Percentiles rank a stretch among this genome's conserved stretches.
Conservation (phyloP, 2,329 filamentous ascomycete genomes). For the Tolypocladium endophyticum region DNA sequence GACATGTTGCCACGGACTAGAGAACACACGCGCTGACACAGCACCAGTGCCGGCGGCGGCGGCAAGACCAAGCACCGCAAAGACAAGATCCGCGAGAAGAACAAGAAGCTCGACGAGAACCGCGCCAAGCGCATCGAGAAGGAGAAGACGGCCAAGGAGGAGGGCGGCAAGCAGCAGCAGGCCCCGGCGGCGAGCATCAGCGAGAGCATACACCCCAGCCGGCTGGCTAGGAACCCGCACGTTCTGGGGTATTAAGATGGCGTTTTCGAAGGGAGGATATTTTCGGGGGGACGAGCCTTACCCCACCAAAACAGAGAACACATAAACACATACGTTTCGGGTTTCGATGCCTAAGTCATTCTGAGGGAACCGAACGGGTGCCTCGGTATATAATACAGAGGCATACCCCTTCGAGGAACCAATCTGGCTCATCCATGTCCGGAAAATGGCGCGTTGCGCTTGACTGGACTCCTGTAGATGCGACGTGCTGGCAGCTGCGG, state of each 20-base stretch:
- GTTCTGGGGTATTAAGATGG: slow-evolving; percentile 2
- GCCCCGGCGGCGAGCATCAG: slow-evolving; percentile 7
- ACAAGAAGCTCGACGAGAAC: slow-evolving; percentile 69
- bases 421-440: not conserved
- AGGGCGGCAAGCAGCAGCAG: slow-evolving; percentile 13
- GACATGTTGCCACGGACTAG: too few relatives aligned
- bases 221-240: slow-evolving; percentile 21
- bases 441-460: not conserved
- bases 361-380: too few relatives aligned
- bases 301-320: not conserved
- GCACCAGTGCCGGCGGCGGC: slow-evolving; percentile 68
- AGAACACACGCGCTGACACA: not conserved
- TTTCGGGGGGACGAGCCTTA: not conserved
- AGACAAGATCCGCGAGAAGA: slow-evolving; percentile 76
- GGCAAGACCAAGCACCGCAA: slow-evolving; percentile 62
- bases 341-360: not conserved
- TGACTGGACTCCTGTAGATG: not conserved
- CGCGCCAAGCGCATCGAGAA: slow-evolving; percentile 36
- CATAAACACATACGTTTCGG: not conserved
- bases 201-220: slow-evolving; percentile 41
- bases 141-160: slow-evolving; percentile 28
- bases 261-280: not conserved
- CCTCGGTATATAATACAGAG: not conserved
- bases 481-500: not conserved
- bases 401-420: not conserved